Conservation (phyloP, 2,329 filamentous ascomycete species). For the Arthrinium phaeospermum region DNA sequence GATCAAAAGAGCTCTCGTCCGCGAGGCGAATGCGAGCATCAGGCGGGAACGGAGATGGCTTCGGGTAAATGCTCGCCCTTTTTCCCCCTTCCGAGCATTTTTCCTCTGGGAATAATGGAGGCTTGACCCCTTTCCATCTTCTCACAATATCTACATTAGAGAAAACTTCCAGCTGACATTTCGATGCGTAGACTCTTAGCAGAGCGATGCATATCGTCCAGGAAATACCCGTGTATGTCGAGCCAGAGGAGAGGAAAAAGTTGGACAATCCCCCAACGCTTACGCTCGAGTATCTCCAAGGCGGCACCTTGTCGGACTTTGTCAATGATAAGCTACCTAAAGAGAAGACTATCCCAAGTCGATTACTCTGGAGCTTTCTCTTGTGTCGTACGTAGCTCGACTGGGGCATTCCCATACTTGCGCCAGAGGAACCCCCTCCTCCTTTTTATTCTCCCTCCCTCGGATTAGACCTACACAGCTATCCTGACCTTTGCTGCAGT, state of each 20-base stretch:
- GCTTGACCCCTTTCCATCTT: background rate
- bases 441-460: background rate
- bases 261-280: background rate
- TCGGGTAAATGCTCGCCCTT: background rate
- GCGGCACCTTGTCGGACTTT: background rate
- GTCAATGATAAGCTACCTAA: background rate
- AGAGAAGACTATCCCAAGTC: background rate
- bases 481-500: background rate
- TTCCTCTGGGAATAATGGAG: background rate
- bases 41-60: background rate
- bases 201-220: background rate
- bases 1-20: background rate
- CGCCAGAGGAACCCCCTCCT: too few species aligned
- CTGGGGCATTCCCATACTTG: background rate
- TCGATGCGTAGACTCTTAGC: background rate
- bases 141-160: background rate
- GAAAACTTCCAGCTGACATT: background rate
- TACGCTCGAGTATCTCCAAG: background rate
- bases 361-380: slow-evolving; percentile 1
- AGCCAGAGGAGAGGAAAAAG: background rate
- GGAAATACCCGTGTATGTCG: background rate
- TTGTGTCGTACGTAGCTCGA: background rate
- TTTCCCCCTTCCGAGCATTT: background rate
- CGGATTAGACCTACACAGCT: background rate
- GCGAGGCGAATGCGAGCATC: background rate